A percentile compares a stretch with the other conserved stretches of the same genome.
Conservation (phyloP, 768 basidiomycete genomes). For the Cystoderma amianthinum region DNA sequence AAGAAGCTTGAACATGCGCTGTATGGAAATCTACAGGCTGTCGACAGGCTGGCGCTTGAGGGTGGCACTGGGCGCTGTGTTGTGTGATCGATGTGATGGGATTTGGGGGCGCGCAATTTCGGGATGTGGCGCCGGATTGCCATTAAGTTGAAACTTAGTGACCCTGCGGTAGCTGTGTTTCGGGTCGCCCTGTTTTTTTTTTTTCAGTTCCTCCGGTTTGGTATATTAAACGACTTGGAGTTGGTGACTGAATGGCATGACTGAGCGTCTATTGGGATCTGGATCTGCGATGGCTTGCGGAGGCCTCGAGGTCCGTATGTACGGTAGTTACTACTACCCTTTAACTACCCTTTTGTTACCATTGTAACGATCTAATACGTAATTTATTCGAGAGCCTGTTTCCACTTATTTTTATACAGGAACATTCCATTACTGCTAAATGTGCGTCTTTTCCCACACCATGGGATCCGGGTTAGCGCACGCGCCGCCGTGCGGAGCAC, state of each 20-base stretch:
- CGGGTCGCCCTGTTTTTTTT: not conserved
- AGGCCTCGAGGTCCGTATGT: not conserved
- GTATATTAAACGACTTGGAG: too few species aligned
- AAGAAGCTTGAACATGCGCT: conserved; percentile 32
- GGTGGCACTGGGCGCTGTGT: not conserved
- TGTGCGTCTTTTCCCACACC: too few species aligned
- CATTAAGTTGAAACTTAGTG: too few species aligned
- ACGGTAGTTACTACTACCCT: not conserved
- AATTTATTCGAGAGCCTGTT: not conserved
- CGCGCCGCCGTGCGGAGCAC: too few species aligned
- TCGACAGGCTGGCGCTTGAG: conserved; percentile 2
- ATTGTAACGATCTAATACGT: not conserved
- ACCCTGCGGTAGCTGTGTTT: too few species aligned
- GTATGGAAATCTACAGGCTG: conserved; percentile 27
- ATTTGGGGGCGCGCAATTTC: not conserved
- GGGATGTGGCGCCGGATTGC: not conserved
- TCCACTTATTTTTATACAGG: not conserved
- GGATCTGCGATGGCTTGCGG: not conserved
- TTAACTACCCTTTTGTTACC: not conserved
- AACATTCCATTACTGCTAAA: too few species aligned
- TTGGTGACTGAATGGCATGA: too few species aligned
- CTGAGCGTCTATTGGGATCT: too few species aligned
- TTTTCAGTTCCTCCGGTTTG: too few species aligned
- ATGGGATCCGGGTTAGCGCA: too few species aligned
- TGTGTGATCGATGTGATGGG: not conserved